phyloP scores from a whole-genome alignment of 106 monocot species.

The Acanthochlamys bracteata region DNA sequence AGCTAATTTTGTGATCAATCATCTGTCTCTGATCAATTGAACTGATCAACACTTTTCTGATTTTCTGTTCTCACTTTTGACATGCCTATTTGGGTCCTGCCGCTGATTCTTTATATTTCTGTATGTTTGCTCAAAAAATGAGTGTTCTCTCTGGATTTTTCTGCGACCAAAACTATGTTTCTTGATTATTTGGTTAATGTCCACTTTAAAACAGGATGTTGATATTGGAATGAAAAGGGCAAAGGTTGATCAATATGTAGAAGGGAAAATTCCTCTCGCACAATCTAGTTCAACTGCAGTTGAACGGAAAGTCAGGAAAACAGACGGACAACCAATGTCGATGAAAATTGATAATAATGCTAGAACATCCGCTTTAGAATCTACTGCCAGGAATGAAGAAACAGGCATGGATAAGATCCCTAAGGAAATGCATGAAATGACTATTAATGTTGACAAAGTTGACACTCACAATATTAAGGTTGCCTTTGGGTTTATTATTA shows the following conservation, averaged over 20 bases:
- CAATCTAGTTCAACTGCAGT: constrained; percentile 6
- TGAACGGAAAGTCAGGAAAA: constrained; percentile 10
- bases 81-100: no score
- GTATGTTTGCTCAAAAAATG: background rate
- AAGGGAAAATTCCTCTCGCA: constrained; percentile 5
- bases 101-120: no score
- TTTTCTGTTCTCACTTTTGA: no score
- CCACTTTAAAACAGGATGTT: constrained; percentile 12
- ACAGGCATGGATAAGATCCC: constrained; percentile 24
- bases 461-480: constrained; percentile 29
- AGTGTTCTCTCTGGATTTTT: background rate
- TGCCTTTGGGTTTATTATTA: background rate
- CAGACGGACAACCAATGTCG: constrained; percentile 13
- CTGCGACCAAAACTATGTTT: background rate
- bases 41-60: no score
- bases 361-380: constrained; percentile 10
- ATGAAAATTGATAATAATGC: constrained; percentile 14
- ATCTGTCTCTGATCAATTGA: background rate
- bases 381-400: constrained; percentile 8
- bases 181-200: background rate
- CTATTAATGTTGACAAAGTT: constrained; percentile 20
- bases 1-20: background rate
- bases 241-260: constrained; percentile 25
- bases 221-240: constrained; percentile 19
- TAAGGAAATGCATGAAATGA: constrained; percentile 28